Evolutionary conservation across 2,329 filamentous ascomycete species (phyloP), one percentile per base, ranked within the genome.

Genomic region (Triangularia setosa): DNA sequence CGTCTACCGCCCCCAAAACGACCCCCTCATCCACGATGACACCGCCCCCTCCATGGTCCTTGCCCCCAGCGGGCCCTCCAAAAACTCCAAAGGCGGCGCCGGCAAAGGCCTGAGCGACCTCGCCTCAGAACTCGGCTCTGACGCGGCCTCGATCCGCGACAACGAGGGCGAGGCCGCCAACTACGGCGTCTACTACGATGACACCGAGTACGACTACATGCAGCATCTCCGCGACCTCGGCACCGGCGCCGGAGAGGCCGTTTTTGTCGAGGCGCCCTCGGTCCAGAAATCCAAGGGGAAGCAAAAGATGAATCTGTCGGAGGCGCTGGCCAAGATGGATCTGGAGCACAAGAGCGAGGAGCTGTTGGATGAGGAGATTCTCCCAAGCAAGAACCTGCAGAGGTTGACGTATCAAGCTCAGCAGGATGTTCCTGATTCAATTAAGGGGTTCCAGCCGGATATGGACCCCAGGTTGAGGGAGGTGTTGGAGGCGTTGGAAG

Each of bases 171-270:
- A 99, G 79, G 95, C 96, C 8, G 95, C 96, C 70, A 91, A 91
- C 75, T 87, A 97, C 78, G 95, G 95, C 68, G 87, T 99, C 69
- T 99, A 91, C 82, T 99, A 85, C 77, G 96, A 99, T 78, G 95
- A 99, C 78, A 90, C 91, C 69, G 86, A 92, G 73, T 99, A 99
- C 79, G 95, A 99, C 78, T 99, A 99, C 80, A 99, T 99, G 95
- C 95, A 99, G 78, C 95, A 99, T 78, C 81, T 99, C 83, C 90
- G 93, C 62, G 95, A 98, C 72, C 80, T 99, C n/a, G 89, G 89
- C 64, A 77, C 81, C 53, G 92, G 85, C 5, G 86, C 86, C 24
- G 91, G 91, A 28, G 89, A 93, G 62, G 87, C 90, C 28, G 88
- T 93, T 57, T 98, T 96, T 74, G 84, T 99, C 44, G 93, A 97